Evolutionary conservation across 345 rosid genomes (phyloP), one percentile per base, ranked within the genome.

Genomic region (Moricandia moricandioides): DNA sequence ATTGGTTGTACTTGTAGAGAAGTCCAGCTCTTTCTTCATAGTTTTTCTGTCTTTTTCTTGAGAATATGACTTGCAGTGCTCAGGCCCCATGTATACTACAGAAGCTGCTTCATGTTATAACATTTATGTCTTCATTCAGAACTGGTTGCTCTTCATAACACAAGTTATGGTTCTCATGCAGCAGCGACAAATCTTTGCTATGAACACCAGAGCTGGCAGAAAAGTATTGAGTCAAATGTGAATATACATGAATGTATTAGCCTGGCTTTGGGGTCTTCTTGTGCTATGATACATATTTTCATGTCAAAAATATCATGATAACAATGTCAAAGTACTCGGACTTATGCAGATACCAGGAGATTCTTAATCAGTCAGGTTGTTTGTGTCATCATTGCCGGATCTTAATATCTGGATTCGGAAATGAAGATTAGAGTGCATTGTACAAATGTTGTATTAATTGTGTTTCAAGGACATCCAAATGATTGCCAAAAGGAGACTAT

Each of bases 331-430:
- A 14, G 21, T 49, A 52, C 16, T 62, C 69, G 37, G 74, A 69
- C 69, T 12, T 52, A 3, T 69, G 58, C 74, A 76, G 58, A 52
- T 21, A 52, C 17, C 69, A 68, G 79, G 63, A 35, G 74, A 61
- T 68, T 54, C 62, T 21, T 34, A 30, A 26, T 21, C 14, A 12
- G 24, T 16, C 55, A 14, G 24, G 55, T 49, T 29, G 16, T 11
- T 35, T 69, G 70, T 69, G 58, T 47, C 74, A 69, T 40, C 79
- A 76, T 69, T 76, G 47, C 65, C 34, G 18, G 56, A 54, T 9
- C 74, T 62, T 16, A 39, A 56, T 66, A 27, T 24, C 33, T 61
- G 55, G 16, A 51, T 75, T 61, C 13, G 26, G 26, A 26, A 35
- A 58, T 2, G 39, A 21, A 65, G 51, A 74, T 45, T 16, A 75